A percentile compares a stretch with the other conserved stretches of the same genome.
phyloP scores from a whole-genome alignment of 2,329 filamentous ascomycete species.

The Aspergillus tamarii region DNA sequence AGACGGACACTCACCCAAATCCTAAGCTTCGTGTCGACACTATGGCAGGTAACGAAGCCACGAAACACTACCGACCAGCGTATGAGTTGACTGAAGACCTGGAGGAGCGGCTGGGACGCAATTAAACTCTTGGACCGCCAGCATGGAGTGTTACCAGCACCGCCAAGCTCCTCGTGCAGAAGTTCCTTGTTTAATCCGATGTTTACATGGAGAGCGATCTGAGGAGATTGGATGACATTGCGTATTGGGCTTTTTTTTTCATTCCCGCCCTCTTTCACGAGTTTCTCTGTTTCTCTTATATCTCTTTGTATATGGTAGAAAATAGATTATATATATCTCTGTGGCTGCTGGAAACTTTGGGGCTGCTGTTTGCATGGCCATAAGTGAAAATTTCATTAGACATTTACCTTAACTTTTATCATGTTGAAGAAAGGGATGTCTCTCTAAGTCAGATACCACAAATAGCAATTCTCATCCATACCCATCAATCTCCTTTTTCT shows the following conservation, averaged over 20 bases:
- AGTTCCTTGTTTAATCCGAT: background rate
- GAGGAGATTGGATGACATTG: background rate
- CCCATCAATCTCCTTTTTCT: background rate
- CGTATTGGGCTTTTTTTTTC: background rate
- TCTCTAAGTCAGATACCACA: conserved; percentile 29
- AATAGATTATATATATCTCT: conserved; percentile 13
- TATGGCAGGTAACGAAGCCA: conserved; percentile 23
- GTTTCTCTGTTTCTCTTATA: background rate
- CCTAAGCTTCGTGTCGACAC: conserved; percentile 62
- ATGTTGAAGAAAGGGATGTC: background rate
- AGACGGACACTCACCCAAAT: conserved; percentile 85
- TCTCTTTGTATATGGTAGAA: background rate
- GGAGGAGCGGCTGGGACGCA: conserved; percentile 77
- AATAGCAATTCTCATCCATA: conserved; percentile 11
- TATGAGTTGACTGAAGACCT: conserved; percentile 75
- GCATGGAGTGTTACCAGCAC: background rate
- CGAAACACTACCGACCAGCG: conserved; percentile 65
- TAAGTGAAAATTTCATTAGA: background rate
- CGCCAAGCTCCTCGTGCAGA: background rate
- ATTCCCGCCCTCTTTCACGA: background rate
- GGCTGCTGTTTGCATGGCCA: background rate
- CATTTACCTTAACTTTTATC: conserved; percentile 1
- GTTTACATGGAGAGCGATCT: background rate
- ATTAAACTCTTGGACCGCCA: conserved; percentile 39
- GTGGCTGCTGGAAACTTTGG: background rate